Conservation (phyloP, 1,139 yeast species). For the Taphrina wiesneri region DNA sequence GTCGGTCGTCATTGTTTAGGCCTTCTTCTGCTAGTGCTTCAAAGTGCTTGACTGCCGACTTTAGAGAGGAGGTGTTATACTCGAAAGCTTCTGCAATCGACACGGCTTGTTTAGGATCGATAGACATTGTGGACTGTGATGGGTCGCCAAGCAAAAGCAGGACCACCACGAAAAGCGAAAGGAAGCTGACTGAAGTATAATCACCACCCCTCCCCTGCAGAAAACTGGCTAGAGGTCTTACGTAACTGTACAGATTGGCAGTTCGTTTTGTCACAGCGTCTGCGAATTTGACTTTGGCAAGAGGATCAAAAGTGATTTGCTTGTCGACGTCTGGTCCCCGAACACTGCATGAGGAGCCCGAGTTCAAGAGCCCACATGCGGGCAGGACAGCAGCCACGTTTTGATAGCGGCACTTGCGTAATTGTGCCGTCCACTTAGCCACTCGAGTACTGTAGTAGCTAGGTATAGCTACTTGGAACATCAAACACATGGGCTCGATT, state of each 20-base stretch:
- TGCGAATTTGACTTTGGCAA: no score
- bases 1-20: slow-evolving; percentile 35
- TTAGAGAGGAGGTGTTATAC: slow-evolving; percentile 8
- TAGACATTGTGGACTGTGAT: background rate
- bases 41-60: slow-evolving; percentile 29
- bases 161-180: background rate
- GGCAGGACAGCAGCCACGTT: background rate
- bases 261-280: no score
- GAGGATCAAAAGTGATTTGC: no score
- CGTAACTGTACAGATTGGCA: background rate
- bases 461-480: no score
- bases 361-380: background rate
- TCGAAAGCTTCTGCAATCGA: slow-evolving; percentile 10
- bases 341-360: background rate
- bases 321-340: no score
- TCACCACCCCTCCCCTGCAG: background rate
- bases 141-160: background rate
- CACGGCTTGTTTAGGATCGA: background rate
- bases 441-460: background rate
- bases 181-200: background rate
- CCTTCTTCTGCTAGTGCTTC: slow-evolving; percentile 32
- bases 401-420: background rate
- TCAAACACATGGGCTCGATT: no score
- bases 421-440: background rate
- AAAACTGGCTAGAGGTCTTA: background rate